A percentile compares a stretch with the other conserved stretches of the same genome.
Evolutionary conservation across 163 green algal genomes (phyloP).

Genomic region (Scenedesmus sp.): DNA sequence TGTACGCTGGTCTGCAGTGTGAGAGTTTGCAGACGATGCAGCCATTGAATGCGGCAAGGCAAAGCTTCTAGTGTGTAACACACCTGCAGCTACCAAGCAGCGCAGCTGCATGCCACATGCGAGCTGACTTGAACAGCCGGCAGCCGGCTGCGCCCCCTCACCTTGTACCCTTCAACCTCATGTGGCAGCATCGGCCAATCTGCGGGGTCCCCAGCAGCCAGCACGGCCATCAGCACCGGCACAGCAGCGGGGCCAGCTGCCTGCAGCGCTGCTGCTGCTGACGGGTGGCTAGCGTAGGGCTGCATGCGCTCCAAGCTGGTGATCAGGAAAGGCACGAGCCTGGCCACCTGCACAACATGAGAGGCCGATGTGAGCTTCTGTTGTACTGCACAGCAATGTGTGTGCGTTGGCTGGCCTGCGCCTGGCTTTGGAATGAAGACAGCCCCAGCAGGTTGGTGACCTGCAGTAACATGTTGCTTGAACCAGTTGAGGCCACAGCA

Average conservation of each 20-base stretch:
- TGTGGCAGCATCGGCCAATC: neutral
- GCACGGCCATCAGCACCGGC: slow-evolving; percentile 5
- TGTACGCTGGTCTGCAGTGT: too few species aligned
- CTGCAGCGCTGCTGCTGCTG: neutral
- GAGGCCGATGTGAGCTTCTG: too few species aligned
- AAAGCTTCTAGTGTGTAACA: too few species aligned
- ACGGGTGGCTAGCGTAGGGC: neutral
- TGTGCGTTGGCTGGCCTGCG: too few species aligned
- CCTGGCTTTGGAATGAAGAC: neutral
- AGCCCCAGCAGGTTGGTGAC: neutral
- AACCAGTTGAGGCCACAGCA: neutral
- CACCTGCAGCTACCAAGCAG: too few species aligned
- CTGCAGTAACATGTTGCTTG: neutral
- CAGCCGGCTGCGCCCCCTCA: neutral
- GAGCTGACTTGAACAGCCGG: too few species aligned
- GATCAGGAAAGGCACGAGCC: slow-evolving; percentile 24
- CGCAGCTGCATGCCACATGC: too few species aligned
- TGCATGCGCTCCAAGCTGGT: slow-evolving; percentile 22
- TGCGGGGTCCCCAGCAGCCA: neutral
- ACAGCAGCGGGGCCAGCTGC: neutral
- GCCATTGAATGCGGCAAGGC: too few species aligned
- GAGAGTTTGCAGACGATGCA: too few species aligned
- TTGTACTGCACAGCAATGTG: too few species aligned
- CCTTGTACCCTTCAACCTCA: slow-evolving; percentile 4
- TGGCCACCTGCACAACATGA: neutral